These are phyloP conservation scores for Leccinum griseonigrum DNA, from an alignment of 1,284 basidiomycete species.

Conservation along the genomic window DNA sequence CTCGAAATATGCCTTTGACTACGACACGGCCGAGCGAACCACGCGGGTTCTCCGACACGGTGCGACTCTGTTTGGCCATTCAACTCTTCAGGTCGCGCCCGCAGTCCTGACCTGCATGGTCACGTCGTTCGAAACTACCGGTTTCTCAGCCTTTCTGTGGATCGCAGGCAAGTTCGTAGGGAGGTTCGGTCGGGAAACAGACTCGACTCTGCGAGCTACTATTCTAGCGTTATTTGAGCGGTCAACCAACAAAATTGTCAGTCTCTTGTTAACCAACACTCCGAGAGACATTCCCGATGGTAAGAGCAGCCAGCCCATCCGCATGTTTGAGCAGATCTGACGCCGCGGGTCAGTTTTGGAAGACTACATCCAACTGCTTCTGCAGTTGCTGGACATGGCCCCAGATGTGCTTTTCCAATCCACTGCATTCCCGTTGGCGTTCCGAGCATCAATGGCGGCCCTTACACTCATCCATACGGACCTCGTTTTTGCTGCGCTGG, in stretches of 20 bases:
- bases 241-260: slow-evolving; percentile 68
- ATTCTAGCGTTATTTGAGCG: slow-evolving; percentile 72
- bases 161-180: slow-evolving; percentile 83
- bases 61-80: slow-evolving; percentile 75
- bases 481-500: slow-evolving; percentile 78
- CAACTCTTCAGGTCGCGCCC: slow-evolving; percentile 68
- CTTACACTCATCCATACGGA: slow-evolving; percentile 81
- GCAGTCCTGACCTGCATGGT: slow-evolving; percentile 77
- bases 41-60: slow-evolving; percentile 88
- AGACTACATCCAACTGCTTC: slow-evolving; percentile 86
- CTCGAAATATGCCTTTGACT: slow-evolving; percentile 74
- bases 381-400: slow-evolving; percentile 64
- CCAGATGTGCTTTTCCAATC: slow-evolving; percentile 82
- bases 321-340: slow-evolving; percentile 1
- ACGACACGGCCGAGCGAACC: slow-evolving; percentile 80
- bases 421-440: slow-evolving; percentile 69
- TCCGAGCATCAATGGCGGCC: slow-evolving; percentile 73
- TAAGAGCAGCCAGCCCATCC: slow-evolving; percentile 34
- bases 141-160: slow-evolving; percentile 91
- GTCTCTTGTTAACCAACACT: slow-evolving; percentile 62
- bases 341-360: slow-evolving; percentile 73
- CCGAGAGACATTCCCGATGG: slow-evolving; percentile 82
- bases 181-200: slow-evolving; percentile 67
- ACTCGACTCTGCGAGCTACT: slow-evolving; percentile 49
- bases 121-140: slow-evolving; percentile 76